Evolutionary conservation across 768 basidiomycete species (phyloP).

Genomic region (Leucocoprinus sp.): DNA sequence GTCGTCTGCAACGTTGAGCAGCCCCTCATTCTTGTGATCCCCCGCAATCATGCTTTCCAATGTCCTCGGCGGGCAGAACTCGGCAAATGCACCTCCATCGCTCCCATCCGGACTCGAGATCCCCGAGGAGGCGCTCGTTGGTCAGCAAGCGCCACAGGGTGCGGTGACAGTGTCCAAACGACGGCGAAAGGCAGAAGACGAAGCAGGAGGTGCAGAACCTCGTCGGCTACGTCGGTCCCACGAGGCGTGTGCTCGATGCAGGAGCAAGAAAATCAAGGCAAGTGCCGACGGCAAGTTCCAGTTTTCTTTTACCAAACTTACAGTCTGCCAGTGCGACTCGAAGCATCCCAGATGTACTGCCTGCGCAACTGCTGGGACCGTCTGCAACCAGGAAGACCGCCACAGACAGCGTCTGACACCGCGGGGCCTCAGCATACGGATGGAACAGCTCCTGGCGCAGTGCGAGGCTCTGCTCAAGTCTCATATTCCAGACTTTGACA

Average conservation of each 20-base stretch:
- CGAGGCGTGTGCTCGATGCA: slow-evolving; percentile 88
- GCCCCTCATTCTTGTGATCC: slow-evolving; percentile 7
- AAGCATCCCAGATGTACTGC: slow-evolving; percentile 84
- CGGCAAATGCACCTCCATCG: slow-evolving; percentile 32
- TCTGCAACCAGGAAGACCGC: slow-evolving; percentile 83
- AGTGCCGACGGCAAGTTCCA: slow-evolving; percentile 77
- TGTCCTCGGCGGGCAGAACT: slow-evolving; percentile 24
- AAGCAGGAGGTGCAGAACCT: slow-evolving; percentile 58
- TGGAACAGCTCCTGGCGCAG: slow-evolving; percentile 74
- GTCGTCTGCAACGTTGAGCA: slow-evolving; percentile 27
- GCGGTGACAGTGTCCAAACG: slow-evolving; percentile 34
- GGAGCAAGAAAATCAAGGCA: slow-evolving; percentile 96
- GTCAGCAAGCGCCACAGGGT: slow-evolving; percentile 28
- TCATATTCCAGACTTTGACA: slow-evolving; percentile 57
- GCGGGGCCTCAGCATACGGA: slow-evolving; percentile 72
- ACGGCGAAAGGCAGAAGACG: slow-evolving; percentile 55
- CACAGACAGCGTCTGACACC: slow-evolving; percentile 83
- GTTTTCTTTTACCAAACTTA: slow-evolving; percentile 27
- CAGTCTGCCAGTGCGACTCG: slow-evolving; percentile 72
- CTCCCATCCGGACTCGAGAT: slow-evolving; percentile 61
- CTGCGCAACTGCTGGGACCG: slow-evolving; percentile 69
- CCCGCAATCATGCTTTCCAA: slow-evolving; percentile 26
- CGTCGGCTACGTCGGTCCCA: slow-evolving; percentile 80
- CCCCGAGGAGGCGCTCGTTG: slow-evolving; percentile 41
- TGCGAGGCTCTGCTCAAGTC: slow-evolving; percentile 75